phyloP scores from a whole-genome alignment of 805 yeast genomes.

The Ogataea trehalophila region DNA sequence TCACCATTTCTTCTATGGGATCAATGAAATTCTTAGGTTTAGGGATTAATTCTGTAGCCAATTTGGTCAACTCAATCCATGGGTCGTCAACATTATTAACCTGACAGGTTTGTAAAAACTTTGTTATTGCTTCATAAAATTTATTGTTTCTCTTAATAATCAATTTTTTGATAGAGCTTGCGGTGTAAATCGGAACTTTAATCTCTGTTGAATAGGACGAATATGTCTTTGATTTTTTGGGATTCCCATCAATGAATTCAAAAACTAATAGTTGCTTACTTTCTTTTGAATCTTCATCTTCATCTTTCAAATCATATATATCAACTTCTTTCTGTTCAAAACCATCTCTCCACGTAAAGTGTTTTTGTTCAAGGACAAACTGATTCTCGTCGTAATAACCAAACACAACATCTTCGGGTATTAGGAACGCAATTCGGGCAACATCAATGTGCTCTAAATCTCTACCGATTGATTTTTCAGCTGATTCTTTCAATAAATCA shows the following conservation, averaged over 20 bases:
- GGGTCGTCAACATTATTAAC: slow-evolving; percentile 34
- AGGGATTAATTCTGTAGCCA: slow-evolving; percentile 42
- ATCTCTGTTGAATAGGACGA: slow-evolving; percentile 39
- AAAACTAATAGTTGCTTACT: slow-evolving; percentile 60
- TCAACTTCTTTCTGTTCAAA: slow-evolving; percentile 53
- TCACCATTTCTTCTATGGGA: slow-evolving; percentile 56
- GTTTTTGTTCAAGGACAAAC: slow-evolving; percentile 40
- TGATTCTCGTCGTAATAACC: slow-evolving; percentile 78
- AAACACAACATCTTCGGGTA: slow-evolving; percentile 67
- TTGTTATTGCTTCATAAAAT: slow-evolving; percentile 39
- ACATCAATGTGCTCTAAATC: slow-evolving; percentile 48
- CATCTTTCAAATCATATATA: slow-evolving; percentile 43
- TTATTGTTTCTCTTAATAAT: slow-evolving; percentile 53
- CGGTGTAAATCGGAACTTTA: slow-evolving; percentile 45
- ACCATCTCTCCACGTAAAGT: slow-evolving; percentile 42
- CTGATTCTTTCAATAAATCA: slow-evolving; percentile 47
- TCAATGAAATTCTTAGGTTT: slow-evolving; percentile 45
- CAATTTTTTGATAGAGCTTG: slow-evolving; percentile 54
- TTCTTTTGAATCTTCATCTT: slow-evolving; percentile 26
- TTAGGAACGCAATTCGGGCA: slow-evolving; percentile 53
- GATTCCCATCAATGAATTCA: slow-evolving; percentile 68
- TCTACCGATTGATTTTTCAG: slow-evolving; percentile 44
- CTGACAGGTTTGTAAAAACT: slow-evolving; percentile 33
- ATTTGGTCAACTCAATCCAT: slow-evolving; percentile 32
- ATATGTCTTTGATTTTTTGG: slow-evolving; percentile 45